These are phyloP conservation scores for Mollisiaceae sp. DNA, from an alignment of 2,329 filamentous ascomycete species.

Conservation along the genomic window DNA sequence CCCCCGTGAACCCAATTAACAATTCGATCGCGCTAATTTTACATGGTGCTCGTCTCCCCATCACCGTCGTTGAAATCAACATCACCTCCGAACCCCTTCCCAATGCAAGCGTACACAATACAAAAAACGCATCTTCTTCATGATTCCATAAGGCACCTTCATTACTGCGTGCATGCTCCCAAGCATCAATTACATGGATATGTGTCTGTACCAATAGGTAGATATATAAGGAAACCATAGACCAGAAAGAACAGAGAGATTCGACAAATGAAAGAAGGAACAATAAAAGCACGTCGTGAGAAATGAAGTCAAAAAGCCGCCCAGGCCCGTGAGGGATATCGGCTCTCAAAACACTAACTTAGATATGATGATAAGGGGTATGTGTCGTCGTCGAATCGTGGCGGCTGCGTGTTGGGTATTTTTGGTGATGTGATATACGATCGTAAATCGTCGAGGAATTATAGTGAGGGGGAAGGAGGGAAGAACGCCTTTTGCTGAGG, in stretches of 20 bases:
- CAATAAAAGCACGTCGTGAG: constrained; percentile 12
- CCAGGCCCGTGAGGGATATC: constrained; percentile 31
- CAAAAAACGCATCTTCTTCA: constrained; percentile 28
- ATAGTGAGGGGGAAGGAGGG: constrained; percentile 15
- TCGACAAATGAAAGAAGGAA: constrained; percentile 9
- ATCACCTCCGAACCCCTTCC: constrained; percentile 18
- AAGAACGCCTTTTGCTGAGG: constrained; percentile 22
- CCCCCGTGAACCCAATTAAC: constrained; percentile 22
- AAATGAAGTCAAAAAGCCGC: constrained; percentile 27
- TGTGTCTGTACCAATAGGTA: constrained; percentile 6
- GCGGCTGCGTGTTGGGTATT: constrained; percentile 25
- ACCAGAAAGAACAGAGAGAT: constrained; percentile 25
- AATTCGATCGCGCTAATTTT: constrained; percentile 22
- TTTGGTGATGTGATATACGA: constrained; percentile 27
- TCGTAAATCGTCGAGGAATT: constrained; percentile 33
- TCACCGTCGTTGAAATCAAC: background rate
- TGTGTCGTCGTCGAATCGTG: constrained; percentile 26
- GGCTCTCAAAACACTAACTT: constrained; percentile 24
- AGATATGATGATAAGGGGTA: constrained; percentile 18
- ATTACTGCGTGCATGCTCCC: constrained; percentile 30
- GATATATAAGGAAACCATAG: constrained; percentile 10
- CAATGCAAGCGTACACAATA: constrained; percentile 33
- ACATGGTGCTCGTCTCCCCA: constrained; percentile 25
- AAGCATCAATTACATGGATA: constrained; percentile 26
- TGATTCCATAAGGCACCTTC: constrained; percentile 29